A percentile compares a stretch with the other conserved stretches of the same genome.
These are phyloP conservation scores for Sonneratia alba DNA, from an alignment of 345 rosid species.

Conservation along the genomic window DNA sequence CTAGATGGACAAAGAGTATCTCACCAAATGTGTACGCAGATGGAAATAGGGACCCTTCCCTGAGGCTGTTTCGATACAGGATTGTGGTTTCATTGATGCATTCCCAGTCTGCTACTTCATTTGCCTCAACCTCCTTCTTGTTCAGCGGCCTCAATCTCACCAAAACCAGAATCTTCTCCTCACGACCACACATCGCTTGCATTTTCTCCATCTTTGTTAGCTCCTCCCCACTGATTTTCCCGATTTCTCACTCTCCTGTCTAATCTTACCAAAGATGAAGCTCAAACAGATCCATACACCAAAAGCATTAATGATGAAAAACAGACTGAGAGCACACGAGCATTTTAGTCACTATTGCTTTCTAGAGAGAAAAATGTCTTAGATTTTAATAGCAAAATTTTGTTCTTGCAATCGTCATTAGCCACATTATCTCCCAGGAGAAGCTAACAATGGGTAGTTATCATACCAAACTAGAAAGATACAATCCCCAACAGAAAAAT, in stretches of 20 bases:
- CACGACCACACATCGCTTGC: constrained; percentile 45
- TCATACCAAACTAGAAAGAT: constrained; percentile 42
- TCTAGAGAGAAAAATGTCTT: constrained; percentile 25
- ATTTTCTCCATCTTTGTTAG: constrained; percentile 59
- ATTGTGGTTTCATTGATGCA: constrained; percentile 80
- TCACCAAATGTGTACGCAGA: constrained; percentile 85
- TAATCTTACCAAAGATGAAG: constrained; percentile 11
- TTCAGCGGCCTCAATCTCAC: constrained; percentile 93
- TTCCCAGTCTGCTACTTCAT: constrained; percentile 93
- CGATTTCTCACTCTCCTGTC: constrained; percentile 35
- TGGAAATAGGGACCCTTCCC: constrained; percentile 93
- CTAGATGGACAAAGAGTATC: constrained; percentile 4
- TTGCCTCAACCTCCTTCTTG: constrained; percentile 62
- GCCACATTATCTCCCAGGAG: constrained; percentile 27
- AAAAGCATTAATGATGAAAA: too few species aligned
- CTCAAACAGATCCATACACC: too few species aligned
- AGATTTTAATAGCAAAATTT: constrained; percentile 30
- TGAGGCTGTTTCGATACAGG: constrained; percentile 79
- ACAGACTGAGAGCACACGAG: constrained; percentile 4
- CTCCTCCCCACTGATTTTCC: constrained; percentile 69
- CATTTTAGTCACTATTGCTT: constrained; percentile 22
- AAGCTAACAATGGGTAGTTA: constrained; percentile 30
- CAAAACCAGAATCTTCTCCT: constrained; percentile 85
- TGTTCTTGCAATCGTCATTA: constrained; percentile 26
- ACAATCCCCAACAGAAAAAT: constrained; percentile 22